phyloP scores from a whole-genome alignment of 768 basidiomycete genomes.

The Podaxis sp. region DNA sequence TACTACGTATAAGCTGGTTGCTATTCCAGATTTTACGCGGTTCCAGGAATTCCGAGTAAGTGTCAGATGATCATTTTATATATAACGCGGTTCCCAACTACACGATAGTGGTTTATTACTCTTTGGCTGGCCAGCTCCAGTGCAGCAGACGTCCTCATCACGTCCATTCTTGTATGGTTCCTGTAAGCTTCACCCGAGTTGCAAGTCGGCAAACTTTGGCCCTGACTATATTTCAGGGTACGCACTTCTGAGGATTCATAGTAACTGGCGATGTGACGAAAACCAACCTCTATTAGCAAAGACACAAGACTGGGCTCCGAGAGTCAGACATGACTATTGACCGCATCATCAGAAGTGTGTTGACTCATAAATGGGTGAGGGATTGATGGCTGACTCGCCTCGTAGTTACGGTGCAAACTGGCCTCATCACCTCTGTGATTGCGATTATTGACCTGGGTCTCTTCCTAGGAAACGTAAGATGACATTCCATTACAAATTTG shows the following conservation, averaged over 20 bases:
- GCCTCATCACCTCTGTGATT: slow-evolving; percentile 1
- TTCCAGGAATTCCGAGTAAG: background rate
- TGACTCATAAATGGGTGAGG: background rate
- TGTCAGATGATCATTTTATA: background rate
- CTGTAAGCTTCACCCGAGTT: background rate
- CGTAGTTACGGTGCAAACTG: slow-evolving; percentile 2
- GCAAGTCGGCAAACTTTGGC: background rate
- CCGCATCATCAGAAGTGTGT: slow-evolving; percentile 1
- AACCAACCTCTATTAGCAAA: background rate
- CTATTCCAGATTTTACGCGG: background rate
- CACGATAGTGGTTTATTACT: background rate
- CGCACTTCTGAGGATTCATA: background rate
- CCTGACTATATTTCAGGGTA: background rate
- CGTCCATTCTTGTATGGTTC: background rate
- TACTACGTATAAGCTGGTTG: background rate
- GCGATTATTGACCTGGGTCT: background rate
- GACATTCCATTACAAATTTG: background rate
- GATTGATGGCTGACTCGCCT: background rate
- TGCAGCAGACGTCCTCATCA: background rate
- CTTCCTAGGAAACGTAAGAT: background rate
- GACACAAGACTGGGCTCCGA: background rate
- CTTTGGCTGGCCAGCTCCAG: background rate
- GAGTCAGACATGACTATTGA: background rate
- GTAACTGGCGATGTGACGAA: background rate
- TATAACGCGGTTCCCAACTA: background rate